Percentiles rank a stretch among this genome's conserved stretches.
phyloP scores from a whole-genome alignment of 1,284 basidiomycete species.

The Cystobasidium sp. region DNA sequence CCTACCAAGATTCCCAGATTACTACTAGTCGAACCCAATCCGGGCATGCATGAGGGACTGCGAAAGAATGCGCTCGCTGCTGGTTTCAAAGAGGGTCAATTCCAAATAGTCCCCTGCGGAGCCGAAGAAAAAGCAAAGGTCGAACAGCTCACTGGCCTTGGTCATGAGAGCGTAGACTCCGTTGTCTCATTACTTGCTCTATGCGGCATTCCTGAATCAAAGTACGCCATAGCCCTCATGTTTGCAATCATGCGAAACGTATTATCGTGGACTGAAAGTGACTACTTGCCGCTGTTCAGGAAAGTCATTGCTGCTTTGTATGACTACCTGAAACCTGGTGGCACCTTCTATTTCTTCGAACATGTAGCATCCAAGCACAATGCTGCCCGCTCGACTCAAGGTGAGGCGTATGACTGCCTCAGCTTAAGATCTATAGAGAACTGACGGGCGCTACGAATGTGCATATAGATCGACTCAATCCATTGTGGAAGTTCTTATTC shows the following conservation, averaged over 20 bases:
- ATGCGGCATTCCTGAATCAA: conserved; percentile 42
- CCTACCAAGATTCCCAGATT: conserved; percentile 32
- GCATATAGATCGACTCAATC: conserved; percentile 38
- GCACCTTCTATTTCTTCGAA: conserved; percentile 41
- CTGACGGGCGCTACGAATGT: too few species aligned
- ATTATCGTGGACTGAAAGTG: too few species aligned
- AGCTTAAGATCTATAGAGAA: too few species aligned
- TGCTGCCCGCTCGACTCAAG: conserved; percentile 13
- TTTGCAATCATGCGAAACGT: too few species aligned
- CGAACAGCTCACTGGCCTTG: conserved; percentile 35
- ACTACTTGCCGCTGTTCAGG: conserved; percentile 8
- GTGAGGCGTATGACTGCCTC: neutral
- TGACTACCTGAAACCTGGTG: conserved; percentile 44
- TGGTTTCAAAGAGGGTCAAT: conserved; percentile 39
- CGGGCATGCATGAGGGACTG: conserved; percentile 34
- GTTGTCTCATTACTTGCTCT: conserved; percentile 36
- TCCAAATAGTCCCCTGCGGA: conserved; percentile 35
- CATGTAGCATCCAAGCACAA: conserved; percentile 37
- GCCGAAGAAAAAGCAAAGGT: conserved; percentile 35
- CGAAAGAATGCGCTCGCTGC: conserved; percentile 29
- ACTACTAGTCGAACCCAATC: conserved; percentile 38
- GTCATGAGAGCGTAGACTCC: conserved; percentile 31
- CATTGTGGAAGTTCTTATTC: conserved; percentile 33
- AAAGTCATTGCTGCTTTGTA: conserved; percentile 41
- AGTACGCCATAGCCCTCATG: too few species aligned